phyloP scores from a whole-genome alignment of 2,329 filamentous ascomycete species.

The Ceratocystiopsis sp. region DNA sequence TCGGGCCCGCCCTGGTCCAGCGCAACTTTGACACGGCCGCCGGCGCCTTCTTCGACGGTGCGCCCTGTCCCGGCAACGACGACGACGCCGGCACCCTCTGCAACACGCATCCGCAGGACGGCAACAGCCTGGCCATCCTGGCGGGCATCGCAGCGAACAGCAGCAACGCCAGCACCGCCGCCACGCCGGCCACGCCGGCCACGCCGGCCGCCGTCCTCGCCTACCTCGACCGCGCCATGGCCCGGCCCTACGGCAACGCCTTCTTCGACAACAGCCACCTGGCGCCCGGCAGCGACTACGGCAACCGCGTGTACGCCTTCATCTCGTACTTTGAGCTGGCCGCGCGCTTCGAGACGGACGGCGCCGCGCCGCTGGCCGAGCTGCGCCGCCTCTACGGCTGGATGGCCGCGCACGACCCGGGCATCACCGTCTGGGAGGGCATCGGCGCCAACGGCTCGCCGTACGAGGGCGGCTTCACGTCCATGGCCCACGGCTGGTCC shows the following conservation, averaged over 20 bases:
- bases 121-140: conserved; percentile 30
- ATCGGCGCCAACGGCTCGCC: conserved; percentile 24
- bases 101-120: conserved; percentile 29
- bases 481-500: conserved; percentile 33
- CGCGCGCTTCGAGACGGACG: conserved; percentile 23
- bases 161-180: conserved; percentile 7
- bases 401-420: conserved; percentile 30
- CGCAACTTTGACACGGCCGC: conserved; percentile 24
- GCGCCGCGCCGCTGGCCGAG: conserved; percentile 20
- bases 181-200: conserved; percentile 12
- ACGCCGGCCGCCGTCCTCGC: conserved; percentile 18
- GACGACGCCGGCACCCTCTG: conserved; percentile 10
- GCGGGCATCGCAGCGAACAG: conserved; percentile 19
- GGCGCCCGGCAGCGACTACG: conserved; percentile 17
- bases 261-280: conserved; percentile 31
- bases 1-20: conserved; percentile 19
- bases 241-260: conserved; percentile 28
- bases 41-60: conserved; percentile 30
- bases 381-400: conserved; percentile 29
- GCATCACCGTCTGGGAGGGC: conserved; percentile 33
- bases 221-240: conserved; percentile 21
- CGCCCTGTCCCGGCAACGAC: conserved; percentile 9
- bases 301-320: conserved; percentile 31
- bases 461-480: conserved; percentile 30
- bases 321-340: conserved; percentile 34